Base-by-base conservation (phyloP, 192 early-diverging fungal genomes). In the Coemansia sp. region DNA sequence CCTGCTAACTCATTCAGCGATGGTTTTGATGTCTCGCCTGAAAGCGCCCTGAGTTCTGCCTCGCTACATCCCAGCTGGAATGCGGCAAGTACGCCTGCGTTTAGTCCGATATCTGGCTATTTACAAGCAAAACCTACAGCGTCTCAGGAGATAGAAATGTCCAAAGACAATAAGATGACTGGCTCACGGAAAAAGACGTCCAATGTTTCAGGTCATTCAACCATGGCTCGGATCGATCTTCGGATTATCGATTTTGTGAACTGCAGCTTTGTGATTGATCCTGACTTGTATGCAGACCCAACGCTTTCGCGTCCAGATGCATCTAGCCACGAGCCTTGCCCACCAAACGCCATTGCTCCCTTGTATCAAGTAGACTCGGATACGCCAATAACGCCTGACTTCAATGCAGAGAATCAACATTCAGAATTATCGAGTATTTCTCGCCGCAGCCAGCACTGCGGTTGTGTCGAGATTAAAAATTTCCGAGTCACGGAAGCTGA, bases 161-260 rank as follows among this genome's bases (percentile, higher is more conserved):
- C 38, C 38, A 44, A 44, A 16, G 38, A 16, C 12, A 44, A 4
- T 44, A 44, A 44, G 38, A 3, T 14, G 3, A 16, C 7, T 44
- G 38, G 38, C 38, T 47, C 58, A 25, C 58, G 47, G 48, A 48
- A 21, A 21, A 50, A 51, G 12, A 16, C 7, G 19, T 41, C 14
- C 0, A 60, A 31, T 26, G 38, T 2, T 23, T 25, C 41, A 10
- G 26, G 54, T 2, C 54, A 30, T 7, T 24, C 54, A 5, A 28
- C 10, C 6, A 51, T 64, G 7, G 64, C 62, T 16, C 82, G 85
- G 24, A 90, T 92, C 7, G 89, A 95, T 62, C 71, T 99, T 28
- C 88, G 89, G 49, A 94, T 99, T 76, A 99, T 99, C 65, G 97
- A 99, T 69, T 99, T 99, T 81, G 93, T 94, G 9, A 90, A 98